Evolutionary conservation across 2,329 filamentous ascomycete genomes (phyloP).

Genomic region (Calonectria hawksworthii): DNA sequence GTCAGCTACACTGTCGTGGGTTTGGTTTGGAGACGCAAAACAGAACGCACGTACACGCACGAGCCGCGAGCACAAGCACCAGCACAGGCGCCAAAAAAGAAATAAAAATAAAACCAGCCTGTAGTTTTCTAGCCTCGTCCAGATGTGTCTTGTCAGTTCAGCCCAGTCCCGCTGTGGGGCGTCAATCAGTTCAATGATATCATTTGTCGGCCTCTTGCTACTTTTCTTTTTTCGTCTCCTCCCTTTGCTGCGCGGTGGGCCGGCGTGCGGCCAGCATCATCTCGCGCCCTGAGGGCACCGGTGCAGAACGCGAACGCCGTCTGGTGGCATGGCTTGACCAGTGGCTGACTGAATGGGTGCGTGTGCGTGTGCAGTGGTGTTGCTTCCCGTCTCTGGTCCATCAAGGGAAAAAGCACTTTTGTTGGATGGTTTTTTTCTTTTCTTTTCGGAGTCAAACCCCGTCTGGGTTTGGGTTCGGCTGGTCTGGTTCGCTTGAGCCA

Average conservation of each 20-base stretch:
- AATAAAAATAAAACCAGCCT: neutral
- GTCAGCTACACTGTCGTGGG: neutral
- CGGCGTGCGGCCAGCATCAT: neutral
- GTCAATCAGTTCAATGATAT: conserved; percentile 4
- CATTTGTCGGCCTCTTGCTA: conserved; percentile 2
- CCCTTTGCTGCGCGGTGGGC: neutral
- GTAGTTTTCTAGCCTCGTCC: neutral
- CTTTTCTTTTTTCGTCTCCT: conserved; percentile 12
- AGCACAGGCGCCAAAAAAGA: conserved; percentile 3
- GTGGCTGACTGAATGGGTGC: conserved; percentile 5
- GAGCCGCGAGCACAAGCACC: neutral
- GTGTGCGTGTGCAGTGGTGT: neutral
- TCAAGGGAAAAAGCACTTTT: conserved; percentile 1
- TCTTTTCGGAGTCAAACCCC: neutral
- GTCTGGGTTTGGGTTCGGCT: neutral
- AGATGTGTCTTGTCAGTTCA: neutral
- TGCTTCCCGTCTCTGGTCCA: neutral
- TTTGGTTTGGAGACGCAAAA: neutral
- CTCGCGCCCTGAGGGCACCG: conserved; percentile 6
- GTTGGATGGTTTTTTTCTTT: neutral
- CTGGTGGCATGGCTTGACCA: conserved; percentile 7
- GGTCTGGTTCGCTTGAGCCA: neutral
- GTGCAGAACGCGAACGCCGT: conserved; percentile 16
- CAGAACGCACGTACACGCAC: neutral
- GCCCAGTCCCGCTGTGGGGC: conserved; percentile 16